phyloP scores from a whole-genome alignment of 2,329 filamentous ascomycete genomes.

The Nakataea oryzae region DNA sequence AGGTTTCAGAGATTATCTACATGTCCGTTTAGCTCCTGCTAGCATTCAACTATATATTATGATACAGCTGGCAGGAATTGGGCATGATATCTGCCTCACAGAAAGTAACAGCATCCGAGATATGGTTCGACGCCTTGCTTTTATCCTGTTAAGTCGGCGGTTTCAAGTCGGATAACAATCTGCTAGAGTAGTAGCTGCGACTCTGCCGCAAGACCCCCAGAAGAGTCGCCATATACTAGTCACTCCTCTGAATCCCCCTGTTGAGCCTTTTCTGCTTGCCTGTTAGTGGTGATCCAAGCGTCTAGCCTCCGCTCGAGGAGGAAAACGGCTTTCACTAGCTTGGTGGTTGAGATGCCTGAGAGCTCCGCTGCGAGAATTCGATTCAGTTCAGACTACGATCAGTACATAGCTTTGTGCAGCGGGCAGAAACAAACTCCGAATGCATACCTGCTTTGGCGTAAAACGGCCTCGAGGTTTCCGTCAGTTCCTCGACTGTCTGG shows the following conservation, averaged over 20 bases:
- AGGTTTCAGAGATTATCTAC: too few relatives aligned
- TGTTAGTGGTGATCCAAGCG: conserved; percentile 16
- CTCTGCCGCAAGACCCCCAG: neutral
- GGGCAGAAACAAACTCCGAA: neutral
- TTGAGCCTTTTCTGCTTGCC: neutral
- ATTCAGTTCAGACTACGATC: neutral
- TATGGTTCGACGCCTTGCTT: neutral
- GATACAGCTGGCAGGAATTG: neutral
- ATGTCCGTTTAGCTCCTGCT: too few relatives aligned
- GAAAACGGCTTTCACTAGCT: conserved; percentile 22
- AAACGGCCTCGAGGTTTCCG: conserved; percentile 26
- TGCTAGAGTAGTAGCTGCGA: neutral
- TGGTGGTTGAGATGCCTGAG: conserved; percentile 22
- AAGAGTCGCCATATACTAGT: neutral
- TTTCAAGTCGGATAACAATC: neutral
- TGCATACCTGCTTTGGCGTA: conserved; percentile 28
- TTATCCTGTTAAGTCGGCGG: neutral
- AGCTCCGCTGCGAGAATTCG: conserved; percentile 12
- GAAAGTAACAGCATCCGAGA: neutral
- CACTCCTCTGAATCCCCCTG: neutral
- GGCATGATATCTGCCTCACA: neutral
- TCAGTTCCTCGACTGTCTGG: conserved; percentile 28
- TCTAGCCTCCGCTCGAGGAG: conserved; percentile 25
- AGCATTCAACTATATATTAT: too few relatives aligned
- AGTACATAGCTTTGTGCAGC: neutral